Percentiles rank a stretch among this genome's conserved stretches.
These are phyloP conservation scores for Russula sp. DNA, from an alignment of 768 basidiomycete genomes.

Conservation along the genomic window DNA sequence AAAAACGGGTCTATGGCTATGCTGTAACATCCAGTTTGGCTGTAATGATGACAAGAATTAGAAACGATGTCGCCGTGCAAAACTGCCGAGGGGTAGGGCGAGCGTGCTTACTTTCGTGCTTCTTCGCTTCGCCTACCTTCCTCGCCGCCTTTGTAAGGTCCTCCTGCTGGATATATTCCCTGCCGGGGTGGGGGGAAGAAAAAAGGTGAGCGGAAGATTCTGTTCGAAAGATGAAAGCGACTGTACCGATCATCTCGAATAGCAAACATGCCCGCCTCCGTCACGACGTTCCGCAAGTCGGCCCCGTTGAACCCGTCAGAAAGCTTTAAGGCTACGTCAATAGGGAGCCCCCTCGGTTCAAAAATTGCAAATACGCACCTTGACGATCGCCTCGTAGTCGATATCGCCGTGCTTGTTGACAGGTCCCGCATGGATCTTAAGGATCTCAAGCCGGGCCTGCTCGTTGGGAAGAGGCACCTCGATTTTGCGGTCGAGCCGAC, in stretches of 20 bases:
- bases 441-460: conserved; percentile 91
- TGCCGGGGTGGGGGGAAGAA: conserved; percentile 31
- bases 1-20: conserved; percentile 8
- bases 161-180: conserved; percentile 90
- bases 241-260: conserved; percentile 86
- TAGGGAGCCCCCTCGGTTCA: neutral
- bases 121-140: conserved; percentile 95
- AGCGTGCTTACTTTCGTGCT: conserved; percentile 80
- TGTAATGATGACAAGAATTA: neutral
- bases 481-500: conserved; percentile 94
- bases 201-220: neutral
- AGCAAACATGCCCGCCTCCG: conserved; percentile 97
- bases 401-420: conserved; percentile 96
- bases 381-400: conserved; percentile 97
- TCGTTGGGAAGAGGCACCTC: conserved; percentile 98
- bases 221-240: conserved; percentile 2
- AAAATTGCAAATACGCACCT: conserved; percentile 47
- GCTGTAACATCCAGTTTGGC: conserved; percentile 28
- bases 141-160: conserved; percentile 95
- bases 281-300: conserved; percentile 91
- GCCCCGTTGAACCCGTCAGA: conserved; percentile 96
- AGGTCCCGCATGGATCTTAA: conserved; percentile 93
- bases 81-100: neutral
- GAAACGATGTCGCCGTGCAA: neutral
- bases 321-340: conserved; percentile 44